phyloP scores from a whole-genome alignment of 2,329 filamentous ascomycete genomes.

The Stemphylium lycopersici region DNA sequence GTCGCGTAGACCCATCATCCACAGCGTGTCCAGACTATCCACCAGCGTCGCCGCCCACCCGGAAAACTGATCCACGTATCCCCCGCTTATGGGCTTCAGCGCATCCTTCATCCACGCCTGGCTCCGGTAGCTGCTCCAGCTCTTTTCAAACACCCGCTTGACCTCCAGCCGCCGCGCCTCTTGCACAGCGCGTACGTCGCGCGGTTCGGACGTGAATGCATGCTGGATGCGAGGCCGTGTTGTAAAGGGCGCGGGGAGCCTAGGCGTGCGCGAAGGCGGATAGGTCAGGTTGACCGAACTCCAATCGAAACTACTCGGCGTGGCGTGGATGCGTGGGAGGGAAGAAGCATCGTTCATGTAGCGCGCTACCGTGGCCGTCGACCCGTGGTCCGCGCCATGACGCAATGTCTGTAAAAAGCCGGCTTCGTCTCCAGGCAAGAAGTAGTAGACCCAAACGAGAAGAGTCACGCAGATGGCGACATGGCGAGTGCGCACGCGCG shows the following conservation, averaged over 20 bases:
- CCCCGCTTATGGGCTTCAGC: constrained; percentile 50
- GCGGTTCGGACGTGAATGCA: constrained; percentile 27
- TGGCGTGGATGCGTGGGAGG: constrained; percentile 30
- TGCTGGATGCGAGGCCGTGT: constrained; percentile 46
- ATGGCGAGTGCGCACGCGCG: constrained; percentile 38
- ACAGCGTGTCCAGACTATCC: constrained; percentile 55
- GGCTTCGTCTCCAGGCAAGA: constrained; percentile 27
- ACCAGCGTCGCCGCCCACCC: constrained; percentile 58
- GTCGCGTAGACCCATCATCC: constrained; percentile 56
- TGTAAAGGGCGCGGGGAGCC: constrained; percentile 33
- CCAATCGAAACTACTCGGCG: constrained; percentile 42
- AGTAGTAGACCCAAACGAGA: constrained; percentile 36
- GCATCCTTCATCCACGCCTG: constrained; percentile 57
- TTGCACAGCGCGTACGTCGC: constrained; percentile 27
- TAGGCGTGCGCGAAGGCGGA: constrained; percentile 34
- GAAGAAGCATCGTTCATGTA: constrained; percentile 41
- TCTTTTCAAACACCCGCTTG: constrained; percentile 48
- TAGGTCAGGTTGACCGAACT: constrained; percentile 36
- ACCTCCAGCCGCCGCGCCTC: constrained; percentile 35
- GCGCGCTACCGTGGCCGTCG: constrained; percentile 31
- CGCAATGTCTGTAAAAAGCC: not conserved
- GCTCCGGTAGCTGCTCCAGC: constrained; percentile 53
- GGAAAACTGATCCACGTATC: constrained; percentile 51
- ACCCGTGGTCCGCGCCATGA: constrained; percentile 16
- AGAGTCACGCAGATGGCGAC: constrained; percentile 33